Evolutionary conservation across 768 basidiomycete species (phyloP), one percentile per base, ranked within the genome.

Genomic region (Tricholoma flavovirens): DNA sequence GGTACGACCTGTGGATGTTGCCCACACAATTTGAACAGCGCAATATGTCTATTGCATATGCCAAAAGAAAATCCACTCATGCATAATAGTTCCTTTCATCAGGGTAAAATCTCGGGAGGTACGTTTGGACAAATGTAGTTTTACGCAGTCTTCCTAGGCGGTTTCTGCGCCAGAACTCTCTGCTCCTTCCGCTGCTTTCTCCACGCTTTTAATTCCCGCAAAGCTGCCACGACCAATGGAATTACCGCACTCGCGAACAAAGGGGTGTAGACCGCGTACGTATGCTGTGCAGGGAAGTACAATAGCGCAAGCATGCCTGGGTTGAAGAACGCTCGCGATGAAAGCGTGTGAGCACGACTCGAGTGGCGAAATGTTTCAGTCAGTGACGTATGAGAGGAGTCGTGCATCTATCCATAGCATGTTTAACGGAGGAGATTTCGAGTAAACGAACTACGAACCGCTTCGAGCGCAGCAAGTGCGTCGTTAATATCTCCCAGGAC

Each of bases 231-330:
- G 9, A 93, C 57, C 53, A 98, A 69, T 5, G 95, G 94, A 26
- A 95, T 87, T 2, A 90, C 77, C 6, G 93, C 81, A 49, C 93
- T 94, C 2, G 92, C 96, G 68, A 99, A 98, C 32, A 99, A 71
- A 0, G 97, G 96, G 0, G 92, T 87, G 69, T 98, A 98, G 8
- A 99, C 93, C 2, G 95, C 95, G 68, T 93, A 95, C 67, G 90
- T 98, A 75, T 98, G 97, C 67, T 98, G 97, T 17, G 93, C 87
- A 19, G 97, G 97, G 72, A 98, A 98, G 71, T 99, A 99, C 19
- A 99, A 77, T 66, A 98, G 72, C 12, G 93, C 94, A 62, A 98
- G 73, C 94, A 98, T 97, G 17, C 89, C 90, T 0, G 96, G 97
- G 69, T 93, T 91, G 74, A 97, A 98, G 77, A 97, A 98, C 3